Base-by-base conservation (phyloP, 169 alveolate genomes). In the Plasmodium falciparum region DNA sequence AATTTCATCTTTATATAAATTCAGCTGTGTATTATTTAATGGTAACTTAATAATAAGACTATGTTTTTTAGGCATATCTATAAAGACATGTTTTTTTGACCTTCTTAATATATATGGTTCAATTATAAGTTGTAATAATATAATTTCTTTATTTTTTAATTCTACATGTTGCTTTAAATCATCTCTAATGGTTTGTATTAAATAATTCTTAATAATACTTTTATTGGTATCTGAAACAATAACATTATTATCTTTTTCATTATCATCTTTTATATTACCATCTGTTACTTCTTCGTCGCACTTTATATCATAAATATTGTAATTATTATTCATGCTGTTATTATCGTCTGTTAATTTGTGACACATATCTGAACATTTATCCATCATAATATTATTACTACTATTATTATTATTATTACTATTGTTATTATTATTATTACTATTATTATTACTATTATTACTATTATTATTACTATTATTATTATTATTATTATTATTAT, bases 91-190 rank as follows among this genome's bases (percentile, higher is more conserved):
- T 56, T 93, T 88, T 88, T 97, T 97, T 20, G 96, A 86, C 11
- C 98, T 89, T 17, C 98, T 73, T 56, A 97, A 91, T 39, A 97
- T 96, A 80, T 96, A 96, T 0, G 98, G 98, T 15, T 97, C 96
- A 24, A 96, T 88, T n/a, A 97, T 92, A 67, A 93, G 91, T 69
- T 96, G 98, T 26, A 83, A 50, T 26, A 83, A 69, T 67, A 83
- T 83, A 1, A 83, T 69, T 54, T 83, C 91, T 47, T 62, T 83
- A 50, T 83, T 83, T 13, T 83, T 83, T 17, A 70, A 29, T 5
- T 83, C 71, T 9, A 56, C 49, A 17, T 83, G 56, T 33, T 33
- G 45, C n/a, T 83, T 83, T 59, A 69, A 80, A 52, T 83, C 85
- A 61, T 83, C 22, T n/a, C 58, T 83, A 0, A 83, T 83, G 17